Percentiles rank a stretch among this genome's conserved stretches.
These are phyloP conservation scores for Penicillium ucsense DNA, from an alignment of 495 filamentous ascomycete species.

Conservation along the genomic window DNA sequence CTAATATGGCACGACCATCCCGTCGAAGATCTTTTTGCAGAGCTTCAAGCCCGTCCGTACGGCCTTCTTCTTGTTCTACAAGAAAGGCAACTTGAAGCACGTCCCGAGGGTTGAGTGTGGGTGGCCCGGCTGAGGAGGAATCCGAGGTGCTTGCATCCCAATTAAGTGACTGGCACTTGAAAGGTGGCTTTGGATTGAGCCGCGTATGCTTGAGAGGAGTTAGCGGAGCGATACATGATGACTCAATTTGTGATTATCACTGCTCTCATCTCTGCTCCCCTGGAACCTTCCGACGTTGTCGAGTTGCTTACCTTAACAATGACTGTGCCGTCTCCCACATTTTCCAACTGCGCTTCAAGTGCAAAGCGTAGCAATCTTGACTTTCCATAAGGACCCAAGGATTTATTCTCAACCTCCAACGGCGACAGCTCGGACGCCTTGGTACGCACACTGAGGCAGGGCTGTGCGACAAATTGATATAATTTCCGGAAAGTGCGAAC, in stretches of 20 bases:
- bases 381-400: conserved; percentile 37
- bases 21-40: conserved; percentile 42
- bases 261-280: neutral
- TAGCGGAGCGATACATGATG: neutral
- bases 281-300: neutral
- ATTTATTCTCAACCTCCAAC: conserved; percentile 34
- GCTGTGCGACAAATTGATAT: conserved; percentile 92
- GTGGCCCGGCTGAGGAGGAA: conserved; percentile 27
- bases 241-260: too few species aligned
- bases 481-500: conserved; percentile 86
- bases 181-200: conserved; percentile 45
- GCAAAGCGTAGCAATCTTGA: conserved; percentile 40
- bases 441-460: conserved; percentile 79
- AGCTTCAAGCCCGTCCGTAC: conserved; percentile 36
- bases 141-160: conserved; percentile 39
- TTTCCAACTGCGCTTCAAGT: conserved; percentile 91
- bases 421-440: conserved; percentile 59
- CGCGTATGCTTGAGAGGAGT: conserved; percentile 32
- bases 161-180: conserved; percentile 47
- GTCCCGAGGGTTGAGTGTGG: conserved; percentile 74
- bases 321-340: conserved; percentile 53
- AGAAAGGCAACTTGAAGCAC: conserved; percentile 87
- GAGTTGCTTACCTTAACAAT: conserved; percentile 27
- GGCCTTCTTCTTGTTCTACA: conserved; percentile 54
- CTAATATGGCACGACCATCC: conserved; percentile 58